These are phyloP conservation scores for Dendrobium nobile DNA, from an alignment of 106 monocot genomes.

Conservation along the genomic window DNA sequence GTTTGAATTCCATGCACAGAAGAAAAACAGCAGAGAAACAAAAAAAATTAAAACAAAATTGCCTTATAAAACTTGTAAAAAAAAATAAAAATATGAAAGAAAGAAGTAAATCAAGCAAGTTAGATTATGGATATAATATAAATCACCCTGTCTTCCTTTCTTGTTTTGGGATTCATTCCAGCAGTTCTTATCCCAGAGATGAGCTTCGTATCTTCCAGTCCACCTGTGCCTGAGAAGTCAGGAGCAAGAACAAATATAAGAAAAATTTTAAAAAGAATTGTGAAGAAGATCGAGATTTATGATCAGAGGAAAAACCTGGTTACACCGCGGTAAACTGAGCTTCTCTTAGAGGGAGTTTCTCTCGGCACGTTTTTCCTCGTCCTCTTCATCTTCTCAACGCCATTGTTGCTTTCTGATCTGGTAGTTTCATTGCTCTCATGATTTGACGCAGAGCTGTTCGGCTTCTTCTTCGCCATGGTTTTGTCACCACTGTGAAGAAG, in stretches of 20 bases:
- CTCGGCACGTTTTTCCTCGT: slow-evolving; percentile 54
- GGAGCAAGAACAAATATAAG: neutral
- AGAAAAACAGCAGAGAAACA: neutral
- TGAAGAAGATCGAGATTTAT: neutral
- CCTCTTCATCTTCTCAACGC: slow-evolving; percentile 40
- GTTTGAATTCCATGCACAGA: neutral
- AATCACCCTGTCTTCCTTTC: slow-evolving; percentile 76
- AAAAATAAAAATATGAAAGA: neutral
- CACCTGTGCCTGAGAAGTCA: slow-evolving; percentile 53
- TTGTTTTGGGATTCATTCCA: slow-evolving; percentile 80
- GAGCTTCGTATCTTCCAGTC: slow-evolving; percentile 79
- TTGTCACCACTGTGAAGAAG: neutral
- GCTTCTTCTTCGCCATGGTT: slow-evolving; percentile 36
- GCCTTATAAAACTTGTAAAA: neutral
- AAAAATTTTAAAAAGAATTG: neutral
- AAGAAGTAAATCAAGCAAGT: neutral
- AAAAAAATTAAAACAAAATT: neutral
- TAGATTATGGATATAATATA: neutral
- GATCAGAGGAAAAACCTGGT: slow-evolving; percentile 39
- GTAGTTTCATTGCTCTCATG: neutral
- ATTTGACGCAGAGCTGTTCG: slow-evolving; percentile 5
- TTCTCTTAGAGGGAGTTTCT: slow-evolving; percentile 56
- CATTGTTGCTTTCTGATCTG: neutral
- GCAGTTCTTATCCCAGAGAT: slow-evolving; percentile 76
- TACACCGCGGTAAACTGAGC: slow-evolving; percentile 75